A percentile compares a stretch with the other conserved stretches of the same genome.
phyloP scores from a whole-genome alignment of 805 yeast species.

The Wickerhamiella spandovensis region DNA sequence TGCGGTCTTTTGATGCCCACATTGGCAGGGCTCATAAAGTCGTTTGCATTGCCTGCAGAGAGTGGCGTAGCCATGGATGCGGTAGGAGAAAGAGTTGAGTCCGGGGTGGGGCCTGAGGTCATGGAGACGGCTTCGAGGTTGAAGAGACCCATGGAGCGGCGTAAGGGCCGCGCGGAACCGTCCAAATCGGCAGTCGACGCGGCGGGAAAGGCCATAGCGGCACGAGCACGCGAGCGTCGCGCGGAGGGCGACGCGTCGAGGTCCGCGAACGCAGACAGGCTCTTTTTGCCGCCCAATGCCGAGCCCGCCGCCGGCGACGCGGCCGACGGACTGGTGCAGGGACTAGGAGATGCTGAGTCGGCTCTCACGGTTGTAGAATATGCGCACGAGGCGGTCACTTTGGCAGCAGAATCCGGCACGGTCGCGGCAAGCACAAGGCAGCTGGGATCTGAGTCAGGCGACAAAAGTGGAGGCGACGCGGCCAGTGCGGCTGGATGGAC shows the following conservation, averaged over 20 bases:
- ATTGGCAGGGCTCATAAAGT: not conserved
- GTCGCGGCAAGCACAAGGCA: not conserved
- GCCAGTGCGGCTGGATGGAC: not conserved
- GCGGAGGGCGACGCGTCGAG: constrained; percentile 1
- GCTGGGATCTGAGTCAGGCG: not conserved
- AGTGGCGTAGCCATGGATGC: constrained; percentile 2
- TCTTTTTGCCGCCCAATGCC: not conserved
- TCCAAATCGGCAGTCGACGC: not conserved
- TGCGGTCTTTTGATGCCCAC: constrained; percentile 15
- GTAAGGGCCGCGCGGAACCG: constrained; percentile 10
- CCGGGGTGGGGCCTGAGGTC: constrained; percentile 12
- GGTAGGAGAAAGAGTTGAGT: constrained; percentile 7
- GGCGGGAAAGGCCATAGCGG: not conserved
- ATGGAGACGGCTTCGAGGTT: constrained; percentile 28
- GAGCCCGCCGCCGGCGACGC: not conserved
- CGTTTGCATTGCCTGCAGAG: too few relatives aligned
- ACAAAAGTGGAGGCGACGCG: not conserved
- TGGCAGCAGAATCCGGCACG: not conserved
- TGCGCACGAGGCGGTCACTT: not conserved
- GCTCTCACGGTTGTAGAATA: not conserved
- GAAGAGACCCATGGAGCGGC: constrained; percentile 29
- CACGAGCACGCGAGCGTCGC: not conserved
- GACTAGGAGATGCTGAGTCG: not conserved
- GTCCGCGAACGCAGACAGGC: not conserved
- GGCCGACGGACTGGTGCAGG: not conserved